These are phyloP conservation scores for Fusarium tupiense DNA, from an alignment of 2,329 filamentous ascomycete species.

Conservation along the genomic window DNA sequence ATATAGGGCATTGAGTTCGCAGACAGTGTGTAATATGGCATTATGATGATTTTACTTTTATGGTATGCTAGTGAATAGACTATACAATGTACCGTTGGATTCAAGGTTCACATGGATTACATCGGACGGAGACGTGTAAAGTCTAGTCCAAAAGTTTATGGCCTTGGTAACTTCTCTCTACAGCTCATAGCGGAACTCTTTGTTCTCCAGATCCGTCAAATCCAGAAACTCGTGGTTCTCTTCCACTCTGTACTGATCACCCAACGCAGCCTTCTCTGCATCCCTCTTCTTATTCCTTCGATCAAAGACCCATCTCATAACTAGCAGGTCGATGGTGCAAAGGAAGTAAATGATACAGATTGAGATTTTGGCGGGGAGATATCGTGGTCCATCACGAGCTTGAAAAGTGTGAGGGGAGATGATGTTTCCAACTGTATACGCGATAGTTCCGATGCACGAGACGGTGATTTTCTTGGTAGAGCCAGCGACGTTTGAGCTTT, in stretches of 20 bases:
- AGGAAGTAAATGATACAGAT: constrained; percentile 39
- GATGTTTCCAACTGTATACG: constrained; percentile 36
- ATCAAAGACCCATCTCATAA: constrained; percentile 32
- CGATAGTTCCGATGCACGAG: constrained; percentile 34
- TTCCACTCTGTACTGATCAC: neutral
- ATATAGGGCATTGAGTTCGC: accelerated
- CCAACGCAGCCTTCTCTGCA: neutral
- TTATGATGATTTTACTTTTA: no score
- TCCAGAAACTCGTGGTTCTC: constrained; percentile 36
- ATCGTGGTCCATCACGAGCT: constrained; percentile 25
- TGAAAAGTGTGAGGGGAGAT: constrained; percentile 37
- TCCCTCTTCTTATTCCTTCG: constrained; percentile 25
- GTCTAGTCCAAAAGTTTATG: accelerated
- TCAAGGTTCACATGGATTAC: accelerated
- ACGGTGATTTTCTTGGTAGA: constrained; percentile 38
- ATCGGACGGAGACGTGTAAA: no score
- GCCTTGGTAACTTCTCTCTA: neutral
- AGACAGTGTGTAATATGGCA: accelerated
- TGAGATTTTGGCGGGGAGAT: constrained; percentile 31
- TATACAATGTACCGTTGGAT: no score
- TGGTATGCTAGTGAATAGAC: neutral
- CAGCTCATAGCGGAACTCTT: neutral
- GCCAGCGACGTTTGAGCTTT: constrained; percentile 33
- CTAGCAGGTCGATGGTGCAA: constrained; percentile 25
- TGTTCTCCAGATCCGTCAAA: constrained; percentile 23